Evolutionary conservation across 108 stramenopile species (phyloP).

Genomic region (Phaeodactylum tricornutum): DNA sequence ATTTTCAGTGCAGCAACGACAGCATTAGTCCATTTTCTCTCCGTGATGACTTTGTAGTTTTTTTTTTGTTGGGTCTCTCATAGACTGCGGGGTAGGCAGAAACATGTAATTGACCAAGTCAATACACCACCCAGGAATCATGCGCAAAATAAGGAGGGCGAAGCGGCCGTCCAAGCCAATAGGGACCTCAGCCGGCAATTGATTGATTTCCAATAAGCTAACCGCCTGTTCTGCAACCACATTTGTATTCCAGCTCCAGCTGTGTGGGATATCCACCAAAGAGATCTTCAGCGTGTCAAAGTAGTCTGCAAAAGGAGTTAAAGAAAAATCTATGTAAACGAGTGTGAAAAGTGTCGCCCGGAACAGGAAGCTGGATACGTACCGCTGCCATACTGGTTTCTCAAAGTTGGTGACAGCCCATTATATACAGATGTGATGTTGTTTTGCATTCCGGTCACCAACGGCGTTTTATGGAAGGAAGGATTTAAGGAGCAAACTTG

Average conservation of each 20-base stretch:
- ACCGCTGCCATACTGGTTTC: slow-evolving; percentile 30
- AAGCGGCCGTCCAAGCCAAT: slow-evolving; percentile 1
- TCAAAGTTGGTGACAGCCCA: not conserved
- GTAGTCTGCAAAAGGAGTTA: not conserved
- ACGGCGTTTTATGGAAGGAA: slow-evolving; percentile 28
- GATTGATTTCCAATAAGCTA: not conserved
- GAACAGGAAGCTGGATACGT: not conserved
- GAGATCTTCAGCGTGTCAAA: not conserved
- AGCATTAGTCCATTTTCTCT: too few species aligned
- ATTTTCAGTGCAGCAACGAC: too few species aligned
- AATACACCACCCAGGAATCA: not conserved
- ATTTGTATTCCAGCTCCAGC: not conserved
- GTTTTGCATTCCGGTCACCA: slow-evolving; percentile 9
- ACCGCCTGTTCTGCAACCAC: not conserved
- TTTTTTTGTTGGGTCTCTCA: too few species aligned
- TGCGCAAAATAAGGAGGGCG: slow-evolving; percentile 1
- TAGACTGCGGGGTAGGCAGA: too few species aligned
- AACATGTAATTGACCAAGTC: too few species aligned
- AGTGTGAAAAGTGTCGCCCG: not conserved
- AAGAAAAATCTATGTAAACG: not conserved
- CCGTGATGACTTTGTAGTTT: too few species aligned
- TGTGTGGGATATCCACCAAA: not conserved
- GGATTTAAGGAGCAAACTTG: slow-evolving; percentile 33
- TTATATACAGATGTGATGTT: slow-evolving; percentile 8
- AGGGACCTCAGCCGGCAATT: not conserved